Base-by-base conservation (phyloP, 1,284 basidiomycete genomes). In the Marasmius sp. region DNA sequence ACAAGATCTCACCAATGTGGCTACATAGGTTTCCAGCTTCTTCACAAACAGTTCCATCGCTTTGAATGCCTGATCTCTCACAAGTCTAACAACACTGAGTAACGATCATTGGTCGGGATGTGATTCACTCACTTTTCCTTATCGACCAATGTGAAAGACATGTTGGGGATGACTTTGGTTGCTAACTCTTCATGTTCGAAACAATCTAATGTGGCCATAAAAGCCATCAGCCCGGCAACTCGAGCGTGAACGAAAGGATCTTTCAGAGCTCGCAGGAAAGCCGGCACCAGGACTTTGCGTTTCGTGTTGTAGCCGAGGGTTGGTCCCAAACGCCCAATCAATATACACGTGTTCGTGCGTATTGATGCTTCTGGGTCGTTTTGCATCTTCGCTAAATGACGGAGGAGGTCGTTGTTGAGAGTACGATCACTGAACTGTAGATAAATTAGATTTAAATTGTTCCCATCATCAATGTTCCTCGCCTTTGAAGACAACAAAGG, bases 311-410 rank as follows among this genome's bases (percentile, higher is more conserved):
- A 85, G 1, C 92, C 91, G 1, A 99, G 80, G 2, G 86, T 85
- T 0, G 94, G 94, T 0, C 93, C 94, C 3, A 99, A 83, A 10
- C 96, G 85, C 9, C 97, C 97, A 49, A 99, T 88, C 4, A 99
- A 85, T 67, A 99, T 97, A 71, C 95, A 98, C 0, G 97, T 98
- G 72, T 99, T 99, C 12, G 97, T 99, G 48, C 97, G 87, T 69
- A 99, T 98, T 1, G 95, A 96, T 0, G 96, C 86, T 75, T 98
- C 97, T 0, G 89, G 80, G 71, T 99, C 97, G 18, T 85, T 87
- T 78, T 99, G 97, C 76, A 94, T 92, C 69, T 94, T 94, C 1
- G 97, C 97, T 18, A 99, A 86, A 65, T 93, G 85, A 3, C 96
- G 91, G 1, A 99, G 85, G 36, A 99, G 86, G 64, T 99, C 97